Conservation (phyloP, 2,329 filamentous ascomycete genomes). For the Herpotrichia juniperi region DNA sequence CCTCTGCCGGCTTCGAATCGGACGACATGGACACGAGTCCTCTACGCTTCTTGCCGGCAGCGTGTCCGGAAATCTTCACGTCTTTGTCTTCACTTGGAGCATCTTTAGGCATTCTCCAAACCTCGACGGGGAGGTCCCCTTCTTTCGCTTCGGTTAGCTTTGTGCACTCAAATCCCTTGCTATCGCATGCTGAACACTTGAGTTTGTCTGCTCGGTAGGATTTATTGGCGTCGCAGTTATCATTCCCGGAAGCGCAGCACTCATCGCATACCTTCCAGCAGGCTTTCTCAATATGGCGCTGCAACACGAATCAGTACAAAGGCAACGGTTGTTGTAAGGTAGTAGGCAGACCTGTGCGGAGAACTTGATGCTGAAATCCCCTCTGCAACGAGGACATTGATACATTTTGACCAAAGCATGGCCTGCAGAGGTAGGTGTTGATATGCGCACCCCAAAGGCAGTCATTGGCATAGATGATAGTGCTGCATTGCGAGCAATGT, state of each 20-base stretch:
- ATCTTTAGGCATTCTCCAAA: no score
- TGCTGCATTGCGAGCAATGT: no score
- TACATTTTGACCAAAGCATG: no score
- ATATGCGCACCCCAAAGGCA: no score
- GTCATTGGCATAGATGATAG: no score
- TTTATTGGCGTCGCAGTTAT: neutral
- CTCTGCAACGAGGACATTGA: no score
- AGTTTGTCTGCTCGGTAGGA: neutral
- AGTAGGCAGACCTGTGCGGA: neutral
- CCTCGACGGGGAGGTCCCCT: neutral
- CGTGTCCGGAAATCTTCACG: neutral
- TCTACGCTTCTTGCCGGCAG: neutral
- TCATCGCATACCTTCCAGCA: neutral
- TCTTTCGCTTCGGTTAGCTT: neutral
- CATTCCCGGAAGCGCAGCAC: neutral
- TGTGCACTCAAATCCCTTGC: neutral
- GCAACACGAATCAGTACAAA: neutral
- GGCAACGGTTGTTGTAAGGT: neutral
- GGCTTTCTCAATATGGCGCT: neutral
- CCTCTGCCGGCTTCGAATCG: no score
- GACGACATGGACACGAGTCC: neutral
- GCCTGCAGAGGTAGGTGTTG: no score
- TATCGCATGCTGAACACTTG: neutral
- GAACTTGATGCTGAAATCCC: neutral
- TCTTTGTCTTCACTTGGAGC: neutral